Base-by-base conservation (phyloP, 768 basidiomycete genomes). In the Serpula lacrymans region DNA sequence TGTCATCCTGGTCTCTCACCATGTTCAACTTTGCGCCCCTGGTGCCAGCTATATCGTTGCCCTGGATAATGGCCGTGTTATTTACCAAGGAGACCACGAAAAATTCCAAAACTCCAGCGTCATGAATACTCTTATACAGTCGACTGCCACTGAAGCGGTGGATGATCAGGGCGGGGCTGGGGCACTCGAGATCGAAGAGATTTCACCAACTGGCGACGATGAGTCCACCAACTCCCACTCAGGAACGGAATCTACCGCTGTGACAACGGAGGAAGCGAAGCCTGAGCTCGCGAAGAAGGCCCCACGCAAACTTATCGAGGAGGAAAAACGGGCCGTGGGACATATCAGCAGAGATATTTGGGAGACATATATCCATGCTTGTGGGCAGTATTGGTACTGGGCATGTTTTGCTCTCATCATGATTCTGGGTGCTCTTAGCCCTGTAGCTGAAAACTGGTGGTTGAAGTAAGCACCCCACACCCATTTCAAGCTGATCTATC, bases 1-100 rank as follows among this genome's bases (percentile, higher is more conserved):
- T 1, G 67, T 95, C 35, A 71, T 97, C 32, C 72, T 98, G 17
- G 92, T 96, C 37, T 96, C 94, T 3, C 95, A 99, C 55, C 92
- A 95, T 54, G 87, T 96, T 24, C 87, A 92, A 54, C 72, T 98
- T 4, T 92, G 89, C 53, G 74, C 80, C 2, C 79, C 88, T 1
- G 84, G 78, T 22, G 90, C 94, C 2, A 68, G 64, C 18, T 93
- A 90, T 59, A 72, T 97, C 49, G 86, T 95, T 27, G 82, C 85
- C 11, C 70, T 92, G 21, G 88, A 91, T 25, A 66, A 69, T 38
- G 77, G 75, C 22, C 77, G 78, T n/a, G 74, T 93, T 11, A 65
- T 75, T 33, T 95, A 83, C 61, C 71, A 80, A 43, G 93, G 93
- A 23, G 70, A 70, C 45, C 64, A 69, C 24, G 74, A 81, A 6